phyloP scores from a whole-genome alignment of 164 flowering plant species.

The Tetracentron sinense region DNA sequence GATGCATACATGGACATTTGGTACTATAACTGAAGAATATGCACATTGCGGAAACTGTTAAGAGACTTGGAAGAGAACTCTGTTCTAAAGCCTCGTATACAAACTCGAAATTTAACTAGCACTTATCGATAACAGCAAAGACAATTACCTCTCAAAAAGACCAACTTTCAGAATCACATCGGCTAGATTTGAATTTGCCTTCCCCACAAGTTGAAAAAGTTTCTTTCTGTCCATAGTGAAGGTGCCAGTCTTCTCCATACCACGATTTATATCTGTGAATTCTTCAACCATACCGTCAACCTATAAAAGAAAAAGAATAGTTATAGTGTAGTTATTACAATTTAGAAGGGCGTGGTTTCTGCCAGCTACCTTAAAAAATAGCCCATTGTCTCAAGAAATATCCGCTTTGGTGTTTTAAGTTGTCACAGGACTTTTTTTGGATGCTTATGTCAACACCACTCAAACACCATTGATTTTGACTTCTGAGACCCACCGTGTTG shows the following conservation, averaged over 20 bases:
- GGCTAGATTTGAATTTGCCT: constrained; percentile 83
- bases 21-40: no score
- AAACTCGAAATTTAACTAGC: neutral
- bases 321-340: neutral
- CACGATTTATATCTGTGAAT: constrained; percentile 80
- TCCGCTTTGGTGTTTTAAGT: neutral
- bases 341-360: neutral
- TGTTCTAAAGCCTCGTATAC: neutral
- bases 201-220: constrained; percentile 88
- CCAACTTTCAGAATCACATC: constrained; percentile 90
- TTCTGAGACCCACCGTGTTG: neutral
- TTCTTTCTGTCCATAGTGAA: constrained; percentile 79
- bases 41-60: no score
- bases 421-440: neutral
- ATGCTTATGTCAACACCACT: neutral
- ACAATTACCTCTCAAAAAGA: constrained; percentile 72
- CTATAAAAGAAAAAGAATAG: constrained; percentile 26
- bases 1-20: no score
- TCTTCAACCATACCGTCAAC: constrained; percentile 82
- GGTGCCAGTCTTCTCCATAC: constrained; percentile 80
- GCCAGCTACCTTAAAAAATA: neutral
- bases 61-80: no score
- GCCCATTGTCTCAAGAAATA: neutral
- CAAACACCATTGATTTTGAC: no score
- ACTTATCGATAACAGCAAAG: neutral